Base-by-base conservation (phyloP, 805 yeast species). In the Ogataea kodamae region DNA sequence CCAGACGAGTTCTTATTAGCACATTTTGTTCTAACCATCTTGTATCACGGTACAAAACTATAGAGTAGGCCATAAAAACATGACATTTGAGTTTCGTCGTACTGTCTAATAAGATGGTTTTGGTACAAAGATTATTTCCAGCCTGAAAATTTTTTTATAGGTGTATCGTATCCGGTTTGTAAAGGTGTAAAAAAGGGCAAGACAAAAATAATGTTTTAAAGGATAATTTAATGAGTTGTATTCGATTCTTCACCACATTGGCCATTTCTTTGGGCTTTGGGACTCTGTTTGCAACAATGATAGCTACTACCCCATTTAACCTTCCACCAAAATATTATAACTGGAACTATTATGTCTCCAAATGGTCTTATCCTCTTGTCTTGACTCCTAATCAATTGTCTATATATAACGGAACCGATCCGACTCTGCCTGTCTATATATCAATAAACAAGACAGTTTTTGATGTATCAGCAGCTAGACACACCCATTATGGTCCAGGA, bases 371-470 rank as follows among this genome's bases (percentile, higher is more conserved):
- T 9, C 30, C 25, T 22, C 20, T 28, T 12, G 3, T 35, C 6
- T 11, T 18, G 16, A 26, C 28, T 3, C 27, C 36, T 7, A 55
- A 59, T 29, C 49, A 52, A 22, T 54, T 76, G 35, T 65, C 81
- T 0, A 52, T 64, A 3, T 76, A 62, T 49, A 59, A 74, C 46
- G 89, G 89, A 0, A 25, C 64, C 0, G 66, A 74, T 43, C 49
- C 64, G 0, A 27, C 30, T 0, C 46, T 64, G 6, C 86, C 86
- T 1, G 67, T 81, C 2, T 77, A 74, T 43, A 43, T 83, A 3
- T 83, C 74, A 0, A 54, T 82, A 3, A 61, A 76, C 46, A 84
- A 84, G 1, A 63, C 61, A 9, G 79, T 82, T 0, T 82, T 64
- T 48, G 90, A 82, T 49, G 92, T 82, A 6, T 59, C 76, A 2